These are phyloP conservation scores for Medicago lupulina DNA, from an alignment of 306 rosid species.

Conservation along the genomic window DNA sequence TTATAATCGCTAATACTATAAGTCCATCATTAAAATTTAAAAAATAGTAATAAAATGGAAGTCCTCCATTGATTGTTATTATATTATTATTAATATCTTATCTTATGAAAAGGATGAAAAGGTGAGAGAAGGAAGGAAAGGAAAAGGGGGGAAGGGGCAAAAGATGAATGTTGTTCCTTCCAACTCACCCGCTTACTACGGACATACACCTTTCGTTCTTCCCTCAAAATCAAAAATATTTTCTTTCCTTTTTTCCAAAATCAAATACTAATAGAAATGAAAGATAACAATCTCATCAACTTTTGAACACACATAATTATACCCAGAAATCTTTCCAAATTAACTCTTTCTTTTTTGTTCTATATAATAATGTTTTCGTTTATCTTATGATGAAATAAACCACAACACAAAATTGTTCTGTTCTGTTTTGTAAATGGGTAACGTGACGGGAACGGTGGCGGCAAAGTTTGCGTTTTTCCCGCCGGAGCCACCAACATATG, in stretches of 20 bases:
- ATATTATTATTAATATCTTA: neutral
- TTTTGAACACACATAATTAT: no score
- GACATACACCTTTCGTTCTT: neutral
- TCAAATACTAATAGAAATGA: no score
- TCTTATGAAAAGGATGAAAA: neutral
- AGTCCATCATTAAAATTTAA: no score
- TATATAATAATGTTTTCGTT: no score
- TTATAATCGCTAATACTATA: no score
- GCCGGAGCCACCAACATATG: constrained; percentile 95
- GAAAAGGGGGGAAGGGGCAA: neutral
- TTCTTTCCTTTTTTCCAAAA: no score
- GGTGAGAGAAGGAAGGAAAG: neutral
- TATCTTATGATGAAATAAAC: no score
- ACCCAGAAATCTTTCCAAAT: no score
- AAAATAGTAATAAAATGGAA: neutral
- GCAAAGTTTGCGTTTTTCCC: constrained; percentile 98
- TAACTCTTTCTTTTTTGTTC: no score
- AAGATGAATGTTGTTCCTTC: constrained; percentile 36
- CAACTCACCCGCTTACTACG: constrained; percentile 77
- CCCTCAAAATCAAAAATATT: no score
- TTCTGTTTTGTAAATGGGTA: constrained; percentile 65
- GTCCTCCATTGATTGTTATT: no score
- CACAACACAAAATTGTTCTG: neutral
- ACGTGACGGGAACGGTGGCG: constrained; percentile 88
- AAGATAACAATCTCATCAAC: no score